phyloP scores from a whole-genome alignment of 1,284 basidiomycete species.

The Trichosporon coremiiforme region DNA sequence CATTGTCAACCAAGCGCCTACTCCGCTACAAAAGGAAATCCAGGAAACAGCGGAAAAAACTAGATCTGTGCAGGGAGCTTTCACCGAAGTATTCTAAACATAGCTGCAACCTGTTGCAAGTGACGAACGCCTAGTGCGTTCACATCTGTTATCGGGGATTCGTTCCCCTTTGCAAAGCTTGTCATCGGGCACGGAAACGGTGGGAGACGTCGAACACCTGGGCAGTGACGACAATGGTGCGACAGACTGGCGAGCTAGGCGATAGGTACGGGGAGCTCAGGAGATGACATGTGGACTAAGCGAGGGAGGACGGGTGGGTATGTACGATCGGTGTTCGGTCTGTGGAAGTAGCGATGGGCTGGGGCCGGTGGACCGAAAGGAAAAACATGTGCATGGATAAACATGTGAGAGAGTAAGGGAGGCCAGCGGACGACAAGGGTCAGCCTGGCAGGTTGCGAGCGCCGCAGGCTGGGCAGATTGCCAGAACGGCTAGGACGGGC shows the following conservation, averaged over 20 bases:
- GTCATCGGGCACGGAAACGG: too few species aligned
- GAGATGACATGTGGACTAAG: background rate
- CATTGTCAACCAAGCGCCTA: too few species aligned
- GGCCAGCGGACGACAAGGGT: background rate
- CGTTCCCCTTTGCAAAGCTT: too few species aligned
- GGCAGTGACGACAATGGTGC: background rate
- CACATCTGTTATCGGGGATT: too few species aligned
- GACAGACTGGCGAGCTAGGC: background rate
- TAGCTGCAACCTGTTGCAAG: too few species aligned
- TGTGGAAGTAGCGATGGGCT: background rate
- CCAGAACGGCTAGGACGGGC: background rate
- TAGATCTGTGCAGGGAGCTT: background rate
- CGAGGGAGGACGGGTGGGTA: background rate
- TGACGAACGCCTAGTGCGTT: too few species aligned
- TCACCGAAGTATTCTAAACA: background rate
- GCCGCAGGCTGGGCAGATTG: background rate
- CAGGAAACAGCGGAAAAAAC: too few species aligned
- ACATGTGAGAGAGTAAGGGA: background rate
- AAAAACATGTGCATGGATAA: background rate
- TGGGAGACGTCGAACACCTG: too few species aligned
- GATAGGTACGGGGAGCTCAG: background rate
- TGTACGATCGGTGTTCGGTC: background rate
- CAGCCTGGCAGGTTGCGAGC: conserved; percentile 1
- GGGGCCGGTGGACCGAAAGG: background rate
- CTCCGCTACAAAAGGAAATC: too few species aligned